Evolutionary conservation across 345 rosid species (phyloP).

Genomic region (Syzygium grande): DNA sequence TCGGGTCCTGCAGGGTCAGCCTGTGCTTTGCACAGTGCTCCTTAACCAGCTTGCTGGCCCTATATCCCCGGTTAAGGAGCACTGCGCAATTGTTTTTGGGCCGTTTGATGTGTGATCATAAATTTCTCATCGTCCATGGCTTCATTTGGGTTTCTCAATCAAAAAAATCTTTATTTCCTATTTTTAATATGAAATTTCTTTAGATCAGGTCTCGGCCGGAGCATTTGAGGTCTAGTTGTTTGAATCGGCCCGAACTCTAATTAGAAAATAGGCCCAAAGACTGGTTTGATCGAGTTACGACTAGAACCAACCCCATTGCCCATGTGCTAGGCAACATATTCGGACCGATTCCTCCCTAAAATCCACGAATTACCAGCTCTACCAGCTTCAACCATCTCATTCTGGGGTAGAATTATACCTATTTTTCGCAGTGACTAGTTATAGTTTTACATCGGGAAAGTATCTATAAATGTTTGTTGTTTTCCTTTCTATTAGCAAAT

Average conservation of each 20-base stretch:
- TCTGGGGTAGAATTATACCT: neutral
- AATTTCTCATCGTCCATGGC: neutral
- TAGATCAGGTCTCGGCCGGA: neutral
- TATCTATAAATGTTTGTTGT: neutral
- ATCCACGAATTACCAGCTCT: neutral
- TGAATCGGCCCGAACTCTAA: neutral
- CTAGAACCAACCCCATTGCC: neutral
- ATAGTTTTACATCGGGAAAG: neutral
- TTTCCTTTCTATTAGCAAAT: neutral
- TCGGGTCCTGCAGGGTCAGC: too few species aligned
- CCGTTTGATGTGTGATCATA: neutral
- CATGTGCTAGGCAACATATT: neutral
- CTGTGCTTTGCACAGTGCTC: neutral
- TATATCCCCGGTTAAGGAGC: too few species aligned
- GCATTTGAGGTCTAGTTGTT: neutral
- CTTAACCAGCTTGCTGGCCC: too few species aligned
- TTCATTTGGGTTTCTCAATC: neutral
- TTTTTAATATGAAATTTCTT: neutral
- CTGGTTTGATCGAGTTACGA: neutral
- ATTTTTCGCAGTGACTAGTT: neutral
- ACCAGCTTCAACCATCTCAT: neutral
- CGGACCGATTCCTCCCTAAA: neutral
- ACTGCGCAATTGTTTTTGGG: neutral
- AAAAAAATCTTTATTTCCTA: neutral
- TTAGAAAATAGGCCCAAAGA: neutral